Evolutionary conservation across 2,329 filamentous ascomycete species (phyloP).

Genomic region (Diaporthe eres): DNA sequence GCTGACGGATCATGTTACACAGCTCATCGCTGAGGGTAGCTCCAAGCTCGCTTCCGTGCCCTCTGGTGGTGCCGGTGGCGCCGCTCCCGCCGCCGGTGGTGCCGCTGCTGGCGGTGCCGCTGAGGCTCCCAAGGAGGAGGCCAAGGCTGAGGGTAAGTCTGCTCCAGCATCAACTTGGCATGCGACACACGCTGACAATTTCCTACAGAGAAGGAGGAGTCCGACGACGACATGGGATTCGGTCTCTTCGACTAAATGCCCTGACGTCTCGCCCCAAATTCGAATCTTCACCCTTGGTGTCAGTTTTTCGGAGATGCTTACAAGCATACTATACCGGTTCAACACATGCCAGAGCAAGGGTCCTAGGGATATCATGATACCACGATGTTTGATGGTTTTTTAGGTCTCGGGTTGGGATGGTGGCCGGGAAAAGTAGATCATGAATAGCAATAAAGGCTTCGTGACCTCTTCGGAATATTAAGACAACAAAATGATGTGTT

Average conservation of each 20-base stretch:
- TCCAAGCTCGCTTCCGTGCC: constrained; percentile 98
- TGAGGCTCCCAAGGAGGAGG: constrained; percentile 74
- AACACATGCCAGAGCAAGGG: constrained; percentile 51
- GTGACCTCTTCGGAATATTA: constrained; percentile 12
- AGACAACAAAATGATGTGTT: neutral
- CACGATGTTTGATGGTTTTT: constrained; percentile 27
- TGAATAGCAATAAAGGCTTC: constrained; percentile 36
- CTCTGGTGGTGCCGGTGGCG: constrained; percentile 80
- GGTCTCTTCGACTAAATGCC: constrained; percentile 80
- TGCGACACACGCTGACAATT: constrained; percentile 47
- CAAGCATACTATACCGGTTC: constrained; percentile 44
- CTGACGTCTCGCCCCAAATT: constrained; percentile 7
- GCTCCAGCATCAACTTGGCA: neutral
- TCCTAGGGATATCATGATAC: constrained; percentile 38
- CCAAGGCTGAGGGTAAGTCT: constrained; percentile 85
- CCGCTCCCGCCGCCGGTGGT: constrained; percentile 76
- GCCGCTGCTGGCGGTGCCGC: constrained; percentile 76
- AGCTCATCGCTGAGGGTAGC: constrained; percentile 94
- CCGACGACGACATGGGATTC: constrained; percentile 83
- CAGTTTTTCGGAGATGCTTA: constrained; percentile 34
- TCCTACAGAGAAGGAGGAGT: constrained; percentile 73
- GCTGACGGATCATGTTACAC: constrained; percentile 38
- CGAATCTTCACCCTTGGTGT: constrained; percentile 19
- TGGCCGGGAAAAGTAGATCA: constrained; percentile 37
- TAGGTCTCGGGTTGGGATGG: constrained; percentile 32